Conservation (phyloP, 306 rosid genomes). For the Trifolium pratense region DNA sequence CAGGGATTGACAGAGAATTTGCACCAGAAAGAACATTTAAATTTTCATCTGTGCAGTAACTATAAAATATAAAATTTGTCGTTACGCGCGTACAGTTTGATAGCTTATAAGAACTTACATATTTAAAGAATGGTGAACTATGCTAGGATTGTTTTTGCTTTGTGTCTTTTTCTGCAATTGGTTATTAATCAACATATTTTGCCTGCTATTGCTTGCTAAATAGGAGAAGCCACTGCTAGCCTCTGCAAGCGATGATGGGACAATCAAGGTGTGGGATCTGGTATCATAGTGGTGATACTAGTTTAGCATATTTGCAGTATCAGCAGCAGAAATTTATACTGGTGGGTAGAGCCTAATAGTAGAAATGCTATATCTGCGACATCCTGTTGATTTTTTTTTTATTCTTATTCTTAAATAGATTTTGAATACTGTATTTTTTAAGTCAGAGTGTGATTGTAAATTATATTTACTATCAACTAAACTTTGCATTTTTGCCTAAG, state of each 20-base stretch:
- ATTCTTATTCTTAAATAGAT: constrained; percentile 23
- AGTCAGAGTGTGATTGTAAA: constrained; percentile 39
- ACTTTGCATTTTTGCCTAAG: constrained; percentile 27
- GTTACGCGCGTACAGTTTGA: not conserved
- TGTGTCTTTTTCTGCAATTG: constrained; percentile 29
- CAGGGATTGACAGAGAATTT: constrained; percentile 17
- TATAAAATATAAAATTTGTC: not conserved
- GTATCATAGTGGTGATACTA: constrained; percentile 50
- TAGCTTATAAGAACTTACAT: constrained; percentile 8
- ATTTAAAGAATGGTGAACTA: constrained; percentile 29
- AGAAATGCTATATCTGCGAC: constrained; percentile 42
- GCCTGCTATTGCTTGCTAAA: constrained; percentile 24
- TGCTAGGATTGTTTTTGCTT: constrained; percentile 29
- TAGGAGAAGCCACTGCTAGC: constrained; percentile 83
- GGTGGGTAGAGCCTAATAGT: constrained; percentile 44
- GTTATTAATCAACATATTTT: constrained; percentile 1
- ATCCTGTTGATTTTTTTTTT: constrained; percentile 34
- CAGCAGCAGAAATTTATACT: constrained; percentile 39
- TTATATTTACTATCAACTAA: constrained; percentile 37
- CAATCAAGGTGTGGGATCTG: constrained; percentile 88
- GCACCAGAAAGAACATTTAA: constrained; percentile 21
- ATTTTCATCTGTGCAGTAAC: not conserved
- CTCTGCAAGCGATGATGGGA: constrained; percentile 89
- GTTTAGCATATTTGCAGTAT: constrained; percentile 42
- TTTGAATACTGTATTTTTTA: constrained; percentile 34